Conservation (phyloP, 1,284 basidiomycete genomes). For the Ustilago sp. region DNA sequence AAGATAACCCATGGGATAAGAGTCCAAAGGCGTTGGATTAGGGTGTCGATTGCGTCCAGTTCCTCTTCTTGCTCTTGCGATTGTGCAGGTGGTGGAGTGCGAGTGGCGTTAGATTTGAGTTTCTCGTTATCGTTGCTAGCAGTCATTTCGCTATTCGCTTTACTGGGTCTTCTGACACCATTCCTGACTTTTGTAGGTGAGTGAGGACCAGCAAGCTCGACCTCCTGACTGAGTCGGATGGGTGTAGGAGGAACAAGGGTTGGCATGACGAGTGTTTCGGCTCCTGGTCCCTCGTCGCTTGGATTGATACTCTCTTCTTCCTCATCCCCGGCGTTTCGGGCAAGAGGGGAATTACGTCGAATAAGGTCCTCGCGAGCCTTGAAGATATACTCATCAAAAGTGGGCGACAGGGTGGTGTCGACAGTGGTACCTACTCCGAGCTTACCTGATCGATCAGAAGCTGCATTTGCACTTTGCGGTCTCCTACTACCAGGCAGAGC, state of each 20-base stretch:
- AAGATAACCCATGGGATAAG: slow-evolving; percentile 50
- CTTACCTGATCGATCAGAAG: slow-evolving; percentile 2
- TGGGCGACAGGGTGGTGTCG: slow-evolving; percentile 4
- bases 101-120: background rate
- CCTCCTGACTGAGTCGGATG: slow-evolving; percentile 1
- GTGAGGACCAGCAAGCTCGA: background rate
- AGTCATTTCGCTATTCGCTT: slow-evolving; percentile 26
- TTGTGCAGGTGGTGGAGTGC: background rate
- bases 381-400: slow-evolving; percentile 42
- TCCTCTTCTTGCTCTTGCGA: slow-evolving; percentile 4
- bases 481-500: background rate
- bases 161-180: slow-evolving; percentile 15
- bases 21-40: slow-evolving; percentile 41
- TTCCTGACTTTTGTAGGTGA: background rate
- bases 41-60: slow-evolving; percentile 55
- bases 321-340: background rate
- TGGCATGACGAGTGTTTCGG: slow-evolving; percentile 30
- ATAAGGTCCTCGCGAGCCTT: slow-evolving; percentile 12
- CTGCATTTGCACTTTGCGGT: slow-evolving; percentile 25
- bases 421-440: background rate
- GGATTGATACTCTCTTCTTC: background rate
- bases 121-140: slow-evolving; percentile 14
- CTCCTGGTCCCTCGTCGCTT: slow-evolving; percentile 1
- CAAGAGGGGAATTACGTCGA: slow-evolving; percentile 3
- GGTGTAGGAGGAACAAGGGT: slow-evolving; percentile 24